Base-by-base conservation (phyloP, 1,284 basidiomycete genomes). In the Ustilago sp. region DNA sequence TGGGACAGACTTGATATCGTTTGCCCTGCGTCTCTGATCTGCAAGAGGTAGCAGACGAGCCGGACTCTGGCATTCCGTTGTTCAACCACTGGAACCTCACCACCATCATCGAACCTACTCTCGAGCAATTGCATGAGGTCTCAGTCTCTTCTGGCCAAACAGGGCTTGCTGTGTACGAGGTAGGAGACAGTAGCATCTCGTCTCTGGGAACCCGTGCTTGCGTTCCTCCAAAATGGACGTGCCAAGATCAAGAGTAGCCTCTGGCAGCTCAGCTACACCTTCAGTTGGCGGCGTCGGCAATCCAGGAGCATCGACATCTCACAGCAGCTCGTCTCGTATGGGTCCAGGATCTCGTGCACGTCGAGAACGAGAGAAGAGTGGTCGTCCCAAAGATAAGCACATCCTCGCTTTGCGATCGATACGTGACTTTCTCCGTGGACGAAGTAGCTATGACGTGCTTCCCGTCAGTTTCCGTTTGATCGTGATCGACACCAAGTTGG, bases 381-480 rank as follows among this genome's bases (percentile, higher is more conserved):
- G 56, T 28, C 51, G 68, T 23, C 67, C 71, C 9, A 82, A 79
- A 47, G 73, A 83, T 38, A 72, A 68, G 45, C 83, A 84, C 31
- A 38, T 73, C 4, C 67, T 79, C 31, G 94, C 94, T 3, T 88
- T 98, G 68, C 88, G 90, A 64, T 88, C 91, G 51, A 94, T 98
- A 78, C 90, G 95, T 57, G 88, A 88, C 62, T 94, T 95, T 87
- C 91, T 98, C 86, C 92, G 91, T 82, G 91, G 92, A 64, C 90
- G 93, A 74, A 94, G 92, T 43, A 92, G 91, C 74, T 98, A 98
- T 88, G 95, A 98, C 87, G 94, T 95, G 32, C 95, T 98, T 80
- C 95, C 95, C 17, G 93, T 98, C 87, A 93, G 92, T 87, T 99
- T 96, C 87, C 90, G 97, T 77, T 89, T 99, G 80, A 98, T 99